Percentiles rank a stretch among this genome's conserved stretches.
Evolutionary conservation across 768 basidiomycete species (phyloP).

Genomic region (Obba rivulosa): DNA sequence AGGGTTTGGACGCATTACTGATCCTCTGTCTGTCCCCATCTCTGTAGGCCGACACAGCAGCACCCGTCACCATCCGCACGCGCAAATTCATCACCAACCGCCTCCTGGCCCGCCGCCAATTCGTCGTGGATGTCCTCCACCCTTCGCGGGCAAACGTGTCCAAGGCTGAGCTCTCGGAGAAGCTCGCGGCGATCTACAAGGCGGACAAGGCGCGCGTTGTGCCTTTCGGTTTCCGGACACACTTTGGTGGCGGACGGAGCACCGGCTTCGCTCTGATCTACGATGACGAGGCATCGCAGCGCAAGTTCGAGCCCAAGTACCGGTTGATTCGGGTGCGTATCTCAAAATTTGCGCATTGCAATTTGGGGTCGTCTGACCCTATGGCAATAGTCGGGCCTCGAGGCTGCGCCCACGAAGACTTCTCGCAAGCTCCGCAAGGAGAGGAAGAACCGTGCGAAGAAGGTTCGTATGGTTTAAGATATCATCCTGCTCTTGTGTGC

Average conservation of each 20-base stretch:
- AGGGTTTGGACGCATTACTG: background rate
- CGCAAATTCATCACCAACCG: conserved; percentile 99
- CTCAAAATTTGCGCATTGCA: background rate
- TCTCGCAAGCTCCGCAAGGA: conserved; percentile 99
- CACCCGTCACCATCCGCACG: conserved; percentile 93
- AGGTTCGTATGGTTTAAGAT: conserved; percentile 49
- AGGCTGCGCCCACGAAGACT: conserved; percentile 77
- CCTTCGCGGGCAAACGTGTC: conserved; percentile 94
- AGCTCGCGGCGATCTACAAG: conserved; percentile 92
- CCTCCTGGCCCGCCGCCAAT: conserved; percentile 92
- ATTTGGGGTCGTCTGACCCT: background rate
- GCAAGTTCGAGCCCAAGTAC: conserved; percentile 96
- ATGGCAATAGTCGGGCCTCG: conserved; percentile 53
- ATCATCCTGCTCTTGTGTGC: background rate
- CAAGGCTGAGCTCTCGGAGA: conserved; percentile 86
- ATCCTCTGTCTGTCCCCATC: conserved; percentile 11
- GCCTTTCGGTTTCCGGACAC: conserved; percentile 90
- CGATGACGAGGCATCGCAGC: conserved; percentile 91
- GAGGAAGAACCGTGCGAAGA: conserved; percentile 99
- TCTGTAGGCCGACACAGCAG: conserved; percentile 66
- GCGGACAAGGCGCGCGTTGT: conserved; percentile 86
- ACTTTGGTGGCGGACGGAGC: conserved; percentile 97
- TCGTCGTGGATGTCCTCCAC: conserved; percentile 92
- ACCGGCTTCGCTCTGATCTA: conserved; percentile 98
- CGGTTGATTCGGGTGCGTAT: conserved; percentile 85